These are phyloP conservation scores for Flueggea neowawraea DNA, from an alignment of 441 rosid species.

Conservation along the genomic window DNA sequence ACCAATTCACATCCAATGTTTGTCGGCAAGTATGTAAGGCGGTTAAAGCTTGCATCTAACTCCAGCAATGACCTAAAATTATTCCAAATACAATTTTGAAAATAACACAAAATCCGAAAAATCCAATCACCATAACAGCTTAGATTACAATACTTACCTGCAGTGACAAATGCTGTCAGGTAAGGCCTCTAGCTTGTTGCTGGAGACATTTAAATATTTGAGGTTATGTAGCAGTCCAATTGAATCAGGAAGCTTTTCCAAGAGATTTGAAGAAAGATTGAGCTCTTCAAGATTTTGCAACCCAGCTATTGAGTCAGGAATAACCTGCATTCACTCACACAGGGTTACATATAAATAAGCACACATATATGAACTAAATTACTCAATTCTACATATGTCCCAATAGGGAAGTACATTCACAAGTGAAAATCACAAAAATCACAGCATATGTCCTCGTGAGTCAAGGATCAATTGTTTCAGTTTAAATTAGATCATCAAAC, in stretches of 20 bases:
- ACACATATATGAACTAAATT: too few species aligned
- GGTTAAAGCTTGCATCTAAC: slow-evolving; percentile 83
- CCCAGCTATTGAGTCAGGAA: slow-evolving; percentile 83
- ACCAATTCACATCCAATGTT: slow-evolving; percentile 67
- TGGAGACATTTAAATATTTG: slow-evolving; percentile 65
- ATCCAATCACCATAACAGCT: too few species aligned
- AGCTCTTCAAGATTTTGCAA: slow-evolving; percentile 67
- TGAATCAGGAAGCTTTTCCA: slow-evolving; percentile 75
- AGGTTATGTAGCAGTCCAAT: slow-evolving; percentile 63
- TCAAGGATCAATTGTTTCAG: too few species aligned
- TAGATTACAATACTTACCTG: slow-evolving; percentile 31
- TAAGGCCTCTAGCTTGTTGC: slow-evolving; percentile 64
- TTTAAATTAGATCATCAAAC: too few species aligned
- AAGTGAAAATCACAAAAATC: not conserved
- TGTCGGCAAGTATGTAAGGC: slow-evolving; percentile 76
- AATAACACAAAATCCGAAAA: too few species aligned
- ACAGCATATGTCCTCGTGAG: too few species aligned
- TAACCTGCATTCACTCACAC: slow-evolving; percentile 39
- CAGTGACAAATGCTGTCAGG: slow-evolving; percentile 75
- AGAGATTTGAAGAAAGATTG: slow-evolving; percentile 65
- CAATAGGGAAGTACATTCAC: slow-evolving; percentile 3
- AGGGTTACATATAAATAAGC: too few species aligned
- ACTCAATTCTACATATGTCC: not conserved
- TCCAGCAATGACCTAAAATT: slow-evolving; percentile 60
- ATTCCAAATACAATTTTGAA: not conserved